A percentile compares a stretch with the other conserved stretches of the same genome.
These are phyloP conservation scores for Aristolochia contorta DNA, from an alignment of 164 flowering plant species.

Conservation along the genomic window DNA sequence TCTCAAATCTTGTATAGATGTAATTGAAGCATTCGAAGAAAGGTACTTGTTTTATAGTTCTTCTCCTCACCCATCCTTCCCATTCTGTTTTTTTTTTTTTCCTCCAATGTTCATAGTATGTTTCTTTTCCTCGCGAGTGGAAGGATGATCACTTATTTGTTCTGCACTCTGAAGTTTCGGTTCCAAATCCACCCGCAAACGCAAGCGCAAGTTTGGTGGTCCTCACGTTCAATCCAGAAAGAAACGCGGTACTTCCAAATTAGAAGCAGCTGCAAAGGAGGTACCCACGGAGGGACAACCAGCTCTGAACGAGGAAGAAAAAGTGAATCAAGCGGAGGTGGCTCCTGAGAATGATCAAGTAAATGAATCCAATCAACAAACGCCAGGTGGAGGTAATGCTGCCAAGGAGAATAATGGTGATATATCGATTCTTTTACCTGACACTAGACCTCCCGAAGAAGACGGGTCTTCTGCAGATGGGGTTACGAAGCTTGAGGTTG, in stretches of 20 bases:
- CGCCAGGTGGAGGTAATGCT: conserved; percentile 40
- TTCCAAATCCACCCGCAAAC: conserved; percentile 22
- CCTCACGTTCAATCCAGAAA: conserved; percentile 47
- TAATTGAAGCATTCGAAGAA: conserved; percentile 82
- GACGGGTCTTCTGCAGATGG: conserved; percentile 19
- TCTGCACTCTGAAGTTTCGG: conserved; percentile 26
- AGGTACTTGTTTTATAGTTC: conserved; percentile 32
- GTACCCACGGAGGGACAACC: conserved; percentile 14
- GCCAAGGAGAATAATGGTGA: conserved; percentile 18
- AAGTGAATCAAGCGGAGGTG: not conserved
- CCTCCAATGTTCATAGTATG: too few relatives aligned
- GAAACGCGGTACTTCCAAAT: conserved; percentile 27
- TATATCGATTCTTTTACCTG: conserved; percentile 23
- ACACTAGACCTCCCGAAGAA: conserved; percentile 20
- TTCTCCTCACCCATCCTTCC: not conserved
- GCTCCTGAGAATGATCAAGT: not conserved
- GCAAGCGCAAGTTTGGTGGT: conserved; percentile 51
- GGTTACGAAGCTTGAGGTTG: conserved; percentile 15
- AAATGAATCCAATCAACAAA: not conserved
- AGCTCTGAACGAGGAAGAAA: conserved; percentile 2
- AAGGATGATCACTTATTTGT: not conserved
- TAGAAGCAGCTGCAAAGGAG: conserved; percentile 7
- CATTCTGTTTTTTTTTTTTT: too few relatives aligned
- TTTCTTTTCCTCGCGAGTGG: too few relatives aligned
- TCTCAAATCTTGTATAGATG: conserved; percentile 54